Conservation (phyloP, 2,329 filamentous ascomycete genomes). For the Bipolaris zeicola region DNA sequence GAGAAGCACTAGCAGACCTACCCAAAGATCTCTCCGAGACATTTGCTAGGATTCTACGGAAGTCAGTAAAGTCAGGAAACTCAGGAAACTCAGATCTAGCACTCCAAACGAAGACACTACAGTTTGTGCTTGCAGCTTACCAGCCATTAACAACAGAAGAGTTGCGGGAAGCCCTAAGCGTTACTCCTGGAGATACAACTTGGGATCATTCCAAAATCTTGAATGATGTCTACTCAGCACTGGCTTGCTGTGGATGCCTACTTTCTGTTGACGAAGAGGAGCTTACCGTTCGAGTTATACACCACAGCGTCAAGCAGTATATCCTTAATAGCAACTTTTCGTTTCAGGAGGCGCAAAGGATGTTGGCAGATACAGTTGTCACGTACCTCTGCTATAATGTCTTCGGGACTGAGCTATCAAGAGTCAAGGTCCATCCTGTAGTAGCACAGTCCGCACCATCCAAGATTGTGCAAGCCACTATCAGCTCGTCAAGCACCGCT, state of each 20-base stretch:
- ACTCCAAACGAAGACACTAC: constrained; percentile 34
- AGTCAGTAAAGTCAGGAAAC: constrained; percentile 2
- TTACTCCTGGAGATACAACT: constrained; percentile 38
- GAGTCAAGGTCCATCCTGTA: constrained; percentile 2
- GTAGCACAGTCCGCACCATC: constrained; percentile 15
- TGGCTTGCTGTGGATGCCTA: constrained; percentile 32
- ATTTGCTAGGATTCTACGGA: constrained; percentile 8
- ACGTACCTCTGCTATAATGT: constrained; percentile 31
- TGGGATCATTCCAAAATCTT: constrained; percentile 23
- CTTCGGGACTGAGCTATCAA: constrained; percentile 26
- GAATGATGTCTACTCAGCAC: constrained; percentile 23
- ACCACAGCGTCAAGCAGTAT: constrained; percentile 31
- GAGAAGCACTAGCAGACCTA: constrained; percentile 25
- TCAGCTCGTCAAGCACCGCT: constrained; percentile 9
- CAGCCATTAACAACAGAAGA: constrained; percentile 44
- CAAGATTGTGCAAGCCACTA: constrained; percentile 15
- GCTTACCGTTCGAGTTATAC: constrained; percentile 24
- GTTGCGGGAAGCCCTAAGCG: constrained; percentile 50
- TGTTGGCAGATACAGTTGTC: constrained; percentile 24
- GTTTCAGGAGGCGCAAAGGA: constrained; percentile 12
- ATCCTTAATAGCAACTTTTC: constrained; percentile 16
- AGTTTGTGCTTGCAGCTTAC: constrained; percentile 41
- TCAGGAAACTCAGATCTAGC: constrained; percentile 6
- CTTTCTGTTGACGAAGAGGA: constrained; percentile 35
- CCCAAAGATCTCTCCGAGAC: constrained; percentile 26